Evolutionary conservation across 1,284 basidiomycete genomes (phyloP).

Genomic region (Grifola frondosa): DNA sequence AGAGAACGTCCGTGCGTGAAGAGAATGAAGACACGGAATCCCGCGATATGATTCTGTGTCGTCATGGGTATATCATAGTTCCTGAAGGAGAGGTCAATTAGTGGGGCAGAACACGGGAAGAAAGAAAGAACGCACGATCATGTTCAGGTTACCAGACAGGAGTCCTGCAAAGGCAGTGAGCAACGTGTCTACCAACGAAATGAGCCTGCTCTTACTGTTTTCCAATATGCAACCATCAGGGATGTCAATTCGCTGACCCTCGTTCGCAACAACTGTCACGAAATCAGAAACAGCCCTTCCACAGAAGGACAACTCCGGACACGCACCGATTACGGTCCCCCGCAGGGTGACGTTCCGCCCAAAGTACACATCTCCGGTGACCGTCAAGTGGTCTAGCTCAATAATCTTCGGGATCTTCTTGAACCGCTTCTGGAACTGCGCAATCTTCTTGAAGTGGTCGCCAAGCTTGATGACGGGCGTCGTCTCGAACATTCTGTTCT

Average conservation of each 20-base stretch:
- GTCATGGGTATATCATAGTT: too few relatives aligned
- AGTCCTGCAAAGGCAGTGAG: slow-evolving; percentile 31
- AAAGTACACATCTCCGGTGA: slow-evolving; percentile 95
- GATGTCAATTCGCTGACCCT: slow-evolving; percentile 93
- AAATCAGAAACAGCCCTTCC: slow-evolving; percentile 3
- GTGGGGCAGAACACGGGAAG: background rate
- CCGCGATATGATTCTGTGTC: too few relatives aligned
- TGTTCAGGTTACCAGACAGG: slow-evolving; percentile 53
- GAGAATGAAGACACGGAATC: too few relatives aligned
- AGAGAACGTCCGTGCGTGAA: too few relatives aligned
- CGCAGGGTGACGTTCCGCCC: slow-evolving; percentile 89
- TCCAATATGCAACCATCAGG: slow-evolving; percentile 95
- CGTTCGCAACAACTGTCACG: slow-evolving; percentile 86
- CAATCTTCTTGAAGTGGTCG: slow-evolving; percentile 93
- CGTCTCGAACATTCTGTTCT: slow-evolving; percentile 87
- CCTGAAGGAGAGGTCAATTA: slow-evolving; percentile 4
- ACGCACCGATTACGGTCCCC: slow-evolving; percentile 79
- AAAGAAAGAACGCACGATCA: slow-evolving; percentile 37
- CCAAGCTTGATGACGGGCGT: slow-evolving; percentile 98
- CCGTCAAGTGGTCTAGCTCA: slow-evolving; percentile 95
- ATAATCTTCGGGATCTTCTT: slow-evolving; percentile 94
- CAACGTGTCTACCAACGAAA: background rate
- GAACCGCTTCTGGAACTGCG: slow-evolving; percentile 96
- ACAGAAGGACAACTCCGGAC: background rate
- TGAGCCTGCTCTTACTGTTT: slow-evolving; percentile 75